Percentiles rank a stretch among this genome's conserved stretches.
Evolutionary conservation across 768 basidiomycete genomes (phyloP).

Genomic region (Imleria badia): DNA sequence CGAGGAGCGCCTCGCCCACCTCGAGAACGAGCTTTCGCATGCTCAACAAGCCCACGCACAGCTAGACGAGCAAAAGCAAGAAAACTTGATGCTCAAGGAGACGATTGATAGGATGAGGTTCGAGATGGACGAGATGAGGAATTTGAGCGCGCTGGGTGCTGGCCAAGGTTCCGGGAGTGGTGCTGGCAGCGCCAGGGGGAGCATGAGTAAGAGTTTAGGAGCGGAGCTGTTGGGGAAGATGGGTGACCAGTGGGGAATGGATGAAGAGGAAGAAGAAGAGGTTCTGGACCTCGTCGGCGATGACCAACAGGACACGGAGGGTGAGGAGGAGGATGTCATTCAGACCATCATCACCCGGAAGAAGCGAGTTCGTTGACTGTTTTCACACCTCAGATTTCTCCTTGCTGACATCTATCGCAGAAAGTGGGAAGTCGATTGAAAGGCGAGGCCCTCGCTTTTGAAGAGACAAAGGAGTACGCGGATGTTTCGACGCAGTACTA

Average conservation of each 20-base stretch:
- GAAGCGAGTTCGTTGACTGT: slow-evolving; percentile 54
- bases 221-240: slow-evolving; percentile 69
- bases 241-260: slow-evolving; percentile 44
- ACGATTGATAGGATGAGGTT: slow-evolving; percentile 94
- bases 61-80: slow-evolving; percentile 91
- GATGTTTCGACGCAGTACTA: slow-evolving; percentile 77
- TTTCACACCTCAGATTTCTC: slow-evolving; percentile 4
- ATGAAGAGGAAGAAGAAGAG: slow-evolving; percentile 43
- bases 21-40: slow-evolving; percentile 70
- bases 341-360: slow-evolving; percentile 89
- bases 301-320: slow-evolving; percentile 56
- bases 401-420: slow-evolving; percentile 35
- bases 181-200: slow-evolving; percentile 49
- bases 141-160: slow-evolving; percentile 35
- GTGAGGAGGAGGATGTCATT: slow-evolving; percentile 63
- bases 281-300: slow-evolving; percentile 37
- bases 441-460: slow-evolving; percentile 42
- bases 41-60: slow-evolving; percentile 72
- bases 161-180: slow-evolving; percentile 42
- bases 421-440: slow-evolving; percentile 66
- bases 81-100: slow-evolving; percentile 91
- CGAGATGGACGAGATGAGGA: slow-evolving; percentile 90
- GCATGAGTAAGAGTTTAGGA: slow-evolving; percentile 71
- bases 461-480: slow-evolving; percentile 72
- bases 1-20: slow-evolving; percentile 64